Evolutionary conservation across 2,329 filamentous ascomycete species (phyloP).

Genomic region (Calonectria hawksworthii): DNA sequence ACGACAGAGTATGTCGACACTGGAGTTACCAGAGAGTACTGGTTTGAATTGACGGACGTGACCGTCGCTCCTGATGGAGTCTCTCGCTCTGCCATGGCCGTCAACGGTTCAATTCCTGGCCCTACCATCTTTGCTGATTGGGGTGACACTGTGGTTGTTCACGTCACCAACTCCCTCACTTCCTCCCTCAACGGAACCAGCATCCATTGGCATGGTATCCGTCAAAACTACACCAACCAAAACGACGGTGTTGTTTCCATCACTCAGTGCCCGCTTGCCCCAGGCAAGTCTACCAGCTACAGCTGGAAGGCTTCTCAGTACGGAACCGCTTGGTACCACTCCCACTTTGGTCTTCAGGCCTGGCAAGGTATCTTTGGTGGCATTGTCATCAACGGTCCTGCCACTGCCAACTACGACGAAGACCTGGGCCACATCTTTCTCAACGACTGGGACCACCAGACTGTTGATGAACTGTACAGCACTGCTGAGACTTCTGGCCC

Average conservation of each 20-base stretch:
- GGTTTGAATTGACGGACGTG: constrained; percentile 57
- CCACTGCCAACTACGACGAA: constrained; percentile 70
- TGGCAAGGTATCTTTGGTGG: constrained; percentile 70
- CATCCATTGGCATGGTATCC: constrained; percentile 28
- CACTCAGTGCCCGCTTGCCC: constrained; percentile 28
- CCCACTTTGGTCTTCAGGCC: constrained; percentile 64
- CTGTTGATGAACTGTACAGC: constrained; percentile 52
- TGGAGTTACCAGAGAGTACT: constrained; percentile 65
- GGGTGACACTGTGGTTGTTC: constrained; percentile 63
- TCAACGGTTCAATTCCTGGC: constrained; percentile 71
- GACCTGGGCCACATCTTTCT: constrained; percentile 72
- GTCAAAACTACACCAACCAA: constrained; percentile 23
- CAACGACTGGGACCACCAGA: constrained; percentile 68
- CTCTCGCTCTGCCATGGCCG: constrained; percentile 56
- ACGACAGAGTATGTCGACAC: constrained; percentile 59
- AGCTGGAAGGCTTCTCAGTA: constrained; percentile 67
- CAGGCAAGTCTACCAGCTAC: constrained; percentile 59
- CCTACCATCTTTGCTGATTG: constrained; percentile 70
- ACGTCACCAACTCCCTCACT: constrained; percentile 64
- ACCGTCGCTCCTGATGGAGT: constrained; percentile 63
- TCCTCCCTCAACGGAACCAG: constrained; percentile 55
- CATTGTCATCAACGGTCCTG: constrained; percentile 72
- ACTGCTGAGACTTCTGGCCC: constrained; percentile 43
- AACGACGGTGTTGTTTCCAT: constrained; percentile 22
- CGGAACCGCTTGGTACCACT: constrained; percentile 71